These are phyloP conservation scores for Lichina pygmaea DNA, from an alignment of 495 filamentous ascomycete species.

Conservation along the genomic window DNA sequence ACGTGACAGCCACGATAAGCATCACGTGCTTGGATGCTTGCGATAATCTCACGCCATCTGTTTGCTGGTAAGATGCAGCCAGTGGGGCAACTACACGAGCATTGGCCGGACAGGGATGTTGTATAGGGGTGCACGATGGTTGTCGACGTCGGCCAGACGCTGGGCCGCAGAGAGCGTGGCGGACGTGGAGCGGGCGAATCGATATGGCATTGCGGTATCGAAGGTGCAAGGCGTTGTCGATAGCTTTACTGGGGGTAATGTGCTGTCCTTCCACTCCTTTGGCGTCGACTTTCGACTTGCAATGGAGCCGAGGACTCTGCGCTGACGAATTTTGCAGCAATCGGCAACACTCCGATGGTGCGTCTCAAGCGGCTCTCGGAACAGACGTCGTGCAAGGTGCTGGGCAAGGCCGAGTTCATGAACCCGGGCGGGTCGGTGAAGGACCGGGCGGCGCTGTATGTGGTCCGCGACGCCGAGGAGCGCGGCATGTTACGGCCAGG, in stretches of 20 bases:
- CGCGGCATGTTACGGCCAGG: slow-evolving; percentile 54
- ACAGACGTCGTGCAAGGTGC: slow-evolving; percentile 77
- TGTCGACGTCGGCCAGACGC: slow-evolving; percentile 26
- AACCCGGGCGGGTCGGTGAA: slow-evolving; percentile 94
- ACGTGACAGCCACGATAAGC: not conserved
- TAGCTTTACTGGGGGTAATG: slow-evolving; percentile 64
- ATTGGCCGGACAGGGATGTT: slow-evolving; percentile 19
- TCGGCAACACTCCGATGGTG: slow-evolving; percentile 92
- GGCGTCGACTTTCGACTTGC: not conserved
- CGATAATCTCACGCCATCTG: not conserved
- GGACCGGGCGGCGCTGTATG: slow-evolving; percentile 84
- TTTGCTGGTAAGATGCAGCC: not conserved
- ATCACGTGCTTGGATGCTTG: not conserved
- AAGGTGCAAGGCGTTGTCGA: slow-evolving; percentile 61
- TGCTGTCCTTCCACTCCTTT: not conserved
- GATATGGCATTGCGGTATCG: slow-evolving; percentile 39
- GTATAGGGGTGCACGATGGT: slow-evolving; percentile 23
- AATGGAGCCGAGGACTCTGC: not conserved
- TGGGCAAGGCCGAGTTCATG: slow-evolving; percentile 96
- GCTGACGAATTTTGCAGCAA: slow-evolving; percentile 24
- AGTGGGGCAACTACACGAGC: no score
- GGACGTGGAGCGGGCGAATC: slow-evolving; percentile 22
- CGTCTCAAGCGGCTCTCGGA: slow-evolving; percentile 66
- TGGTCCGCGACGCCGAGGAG: slow-evolving; percentile 82
- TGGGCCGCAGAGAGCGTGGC: slow-evolving; percentile 14